These are phyloP conservation scores for Botryotinia globosa DNA, from an alignment of 2,329 filamentous ascomycete species.

Conservation along the genomic window DNA sequence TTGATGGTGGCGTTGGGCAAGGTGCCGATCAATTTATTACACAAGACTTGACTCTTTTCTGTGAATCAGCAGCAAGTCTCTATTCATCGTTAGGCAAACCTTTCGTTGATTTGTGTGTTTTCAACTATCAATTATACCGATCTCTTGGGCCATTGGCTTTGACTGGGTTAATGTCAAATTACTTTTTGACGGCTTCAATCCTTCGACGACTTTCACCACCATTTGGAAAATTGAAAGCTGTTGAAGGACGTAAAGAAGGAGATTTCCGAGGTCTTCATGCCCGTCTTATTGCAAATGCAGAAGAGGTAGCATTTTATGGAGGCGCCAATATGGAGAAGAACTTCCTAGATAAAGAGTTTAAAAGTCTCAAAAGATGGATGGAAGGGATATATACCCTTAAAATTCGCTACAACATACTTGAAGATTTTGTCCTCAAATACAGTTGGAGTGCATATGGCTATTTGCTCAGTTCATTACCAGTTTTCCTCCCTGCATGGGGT, in stretches of 20 bases:
- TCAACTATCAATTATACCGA: conserved; percentile 95
- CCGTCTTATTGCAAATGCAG: conserved; percentile 90
- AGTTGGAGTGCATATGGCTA: conserved; percentile 99
- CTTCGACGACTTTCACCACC: conserved; percentile 86
- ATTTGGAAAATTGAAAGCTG: conserved; percentile 94
- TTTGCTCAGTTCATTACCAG: conserved; percentile 83
- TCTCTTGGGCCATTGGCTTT: conserved; percentile 86
- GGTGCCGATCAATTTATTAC: conserved; percentile 97
- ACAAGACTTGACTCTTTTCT: conserved; percentile 93
- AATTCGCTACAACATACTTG: conserved; percentile 97
- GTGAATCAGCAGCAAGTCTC: conserved; percentile 82
- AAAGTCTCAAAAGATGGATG: conserved; percentile 93
- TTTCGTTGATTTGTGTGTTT: conserved; percentile 93
- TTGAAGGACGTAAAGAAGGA: conserved; percentile 91
- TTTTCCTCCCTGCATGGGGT: conserved; percentile 93
- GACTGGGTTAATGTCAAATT: conserved; percentile 83
- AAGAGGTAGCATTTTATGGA: conserved; percentile 96
- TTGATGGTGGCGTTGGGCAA: conserved; percentile 89
- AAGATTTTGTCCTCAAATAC: conserved; percentile 97
- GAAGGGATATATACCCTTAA: conserved; percentile 97
- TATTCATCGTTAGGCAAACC: conserved; percentile 98
- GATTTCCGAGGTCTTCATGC: conserved; percentile 92
- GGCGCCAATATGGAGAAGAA: conserved; percentile 93
- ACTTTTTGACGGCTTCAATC: conserved; percentile 89
- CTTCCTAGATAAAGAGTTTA: conserved; percentile 88